Base-by-base conservation (phyloP, 2,329 filamentous ascomycete species). In the Hortaea sp. region DNA sequence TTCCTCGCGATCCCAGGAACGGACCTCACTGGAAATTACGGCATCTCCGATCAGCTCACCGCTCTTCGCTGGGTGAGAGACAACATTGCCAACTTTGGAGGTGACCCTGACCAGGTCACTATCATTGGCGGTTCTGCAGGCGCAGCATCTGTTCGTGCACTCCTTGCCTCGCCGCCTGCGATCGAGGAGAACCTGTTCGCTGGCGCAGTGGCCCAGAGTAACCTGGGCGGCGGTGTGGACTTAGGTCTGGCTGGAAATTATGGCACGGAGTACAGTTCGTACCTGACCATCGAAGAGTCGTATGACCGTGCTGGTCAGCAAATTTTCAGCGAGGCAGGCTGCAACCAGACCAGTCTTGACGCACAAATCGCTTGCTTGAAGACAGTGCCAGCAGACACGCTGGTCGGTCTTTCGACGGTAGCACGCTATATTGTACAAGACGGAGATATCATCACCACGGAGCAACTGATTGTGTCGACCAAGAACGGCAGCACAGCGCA, bases 391-490 rank as follows among this genome's bases (percentile, higher is more conserved):
- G 66, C 72, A 0, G 53, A 61, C 4, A 63, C 62, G 0, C 60
- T 78, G 2, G 64, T 67, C 5, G 55, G 54, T 5, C 55, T 72
- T n/a, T 51, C 55, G 6, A 68, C 67, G 0, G 63, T 68, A 7
- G 72, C 73, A 3, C 69, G 74, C 38, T 77, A 73, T 48, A 69
- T 78, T 4, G 77, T 82, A 5, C 72, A 79, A 42, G 78, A 82
- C 49, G 77, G 76, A 28, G 72, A 66, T 6, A 77, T 75, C 46
- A 70, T 81, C 49, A 67, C 73, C 51, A 69, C 72, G 6, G 64
- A 74, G 5, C 61, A 72, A 32, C 68, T 79, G 28, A 63, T 70
- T 13, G 64, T 75, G 29, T 58, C 63, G 3, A 64, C 64, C 6
- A 61, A 59, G 27, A 71, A 74, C 47, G 60, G 59, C 13, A 68